A percentile compares a stretch with the other conserved stretches of the same genome.
These are phyloP conservation scores for Didymella pomorum DNA, from an alignment of 2,329 filamentous ascomycete genomes.

Conservation along the genomic window DNA sequence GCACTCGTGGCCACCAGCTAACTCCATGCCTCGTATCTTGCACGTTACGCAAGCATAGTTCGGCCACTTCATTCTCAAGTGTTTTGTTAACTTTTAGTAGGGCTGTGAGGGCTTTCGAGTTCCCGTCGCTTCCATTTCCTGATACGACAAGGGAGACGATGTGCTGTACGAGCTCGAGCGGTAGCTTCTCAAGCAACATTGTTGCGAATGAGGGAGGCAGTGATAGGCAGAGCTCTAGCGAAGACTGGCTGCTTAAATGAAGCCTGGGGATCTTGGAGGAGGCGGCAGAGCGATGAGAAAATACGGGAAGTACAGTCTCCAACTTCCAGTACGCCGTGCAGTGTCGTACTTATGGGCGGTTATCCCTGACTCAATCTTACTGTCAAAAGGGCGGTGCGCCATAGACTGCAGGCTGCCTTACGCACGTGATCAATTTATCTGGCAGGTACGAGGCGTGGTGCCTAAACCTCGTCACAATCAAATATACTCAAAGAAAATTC, in stretches of 20 bases:
- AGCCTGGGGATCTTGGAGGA: too few species aligned
- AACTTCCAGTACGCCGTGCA: neutral
- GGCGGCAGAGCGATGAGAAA: neutral
- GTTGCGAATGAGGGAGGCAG: neutral
- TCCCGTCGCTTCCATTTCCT: neutral
- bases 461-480: too few species aligned
- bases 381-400: neutral
- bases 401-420: neutral
- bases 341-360: neutral
- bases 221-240: too few species aligned
- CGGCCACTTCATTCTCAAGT: neutral
- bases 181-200: slow-evolving; percentile 8
- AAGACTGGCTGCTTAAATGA: too few species aligned
- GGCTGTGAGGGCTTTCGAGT: neutral
- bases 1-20: neutral
- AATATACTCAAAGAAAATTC: neutral
- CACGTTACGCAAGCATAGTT: neutral
- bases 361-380: neutral
- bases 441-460: neutral
- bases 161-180: slow-evolving; percentile 5
- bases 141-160: neutral
- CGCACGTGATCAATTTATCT: neutral
- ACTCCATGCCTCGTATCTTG: neutral
- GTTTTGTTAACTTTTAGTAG: neutral
- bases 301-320: neutral